Conservation (phyloP, 2,329 filamentous ascomycete species). For the Phaeoacremonium minimum region DNA sequence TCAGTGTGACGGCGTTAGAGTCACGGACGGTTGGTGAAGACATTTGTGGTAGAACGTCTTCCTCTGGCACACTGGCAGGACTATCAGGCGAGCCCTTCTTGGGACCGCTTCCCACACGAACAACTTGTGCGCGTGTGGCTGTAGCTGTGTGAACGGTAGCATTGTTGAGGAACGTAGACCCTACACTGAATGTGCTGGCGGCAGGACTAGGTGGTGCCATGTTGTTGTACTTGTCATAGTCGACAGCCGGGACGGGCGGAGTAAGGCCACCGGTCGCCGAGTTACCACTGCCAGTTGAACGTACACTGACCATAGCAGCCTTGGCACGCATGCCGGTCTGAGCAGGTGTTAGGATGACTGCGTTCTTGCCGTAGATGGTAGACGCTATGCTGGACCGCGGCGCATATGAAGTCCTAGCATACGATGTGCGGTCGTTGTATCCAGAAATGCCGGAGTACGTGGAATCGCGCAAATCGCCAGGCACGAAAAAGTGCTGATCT, state of each 20-base stretch:
- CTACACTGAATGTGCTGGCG: constrained; percentile 60
- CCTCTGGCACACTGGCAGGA: constrained; percentile 16
- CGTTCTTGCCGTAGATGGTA: constrained; percentile 90
- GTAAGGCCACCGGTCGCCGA: constrained; percentile 47
- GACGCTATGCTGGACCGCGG: constrained; percentile 77
- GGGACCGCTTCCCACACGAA: constrained; percentile 49
- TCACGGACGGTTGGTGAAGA: constrained; percentile 23
- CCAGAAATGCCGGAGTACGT: constrained; percentile 77
- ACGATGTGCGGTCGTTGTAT: constrained; percentile 58
- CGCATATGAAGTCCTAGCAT: constrained; percentile 53
- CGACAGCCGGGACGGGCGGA: constrained; percentile 71
- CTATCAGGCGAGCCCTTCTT: constrained; percentile 38
- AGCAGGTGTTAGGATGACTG: constrained; percentile 75
- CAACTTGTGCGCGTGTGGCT: constrained; percentile 50
- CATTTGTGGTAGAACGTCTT: constrained; percentile 10
- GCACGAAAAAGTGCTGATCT: constrained; percentile 91
- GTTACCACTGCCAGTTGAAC: constrained; percentile 57
- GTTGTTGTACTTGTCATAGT: constrained; percentile 54
- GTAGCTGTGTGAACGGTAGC: constrained; percentile 54
- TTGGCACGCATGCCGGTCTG: constrained; percentile 85
- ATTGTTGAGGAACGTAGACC: constrained; percentile 64
- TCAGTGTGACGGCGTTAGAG: constrained; percentile 41
- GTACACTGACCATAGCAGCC: constrained; percentile 90
- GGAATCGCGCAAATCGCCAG: constrained; percentile 83
- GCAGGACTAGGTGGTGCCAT: constrained; percentile 45